These are phyloP conservation scores for Friedmanniomyces simplex DNA, from an alignment of 495 filamentous ascomycete genomes.

Conservation along the genomic window DNA sequence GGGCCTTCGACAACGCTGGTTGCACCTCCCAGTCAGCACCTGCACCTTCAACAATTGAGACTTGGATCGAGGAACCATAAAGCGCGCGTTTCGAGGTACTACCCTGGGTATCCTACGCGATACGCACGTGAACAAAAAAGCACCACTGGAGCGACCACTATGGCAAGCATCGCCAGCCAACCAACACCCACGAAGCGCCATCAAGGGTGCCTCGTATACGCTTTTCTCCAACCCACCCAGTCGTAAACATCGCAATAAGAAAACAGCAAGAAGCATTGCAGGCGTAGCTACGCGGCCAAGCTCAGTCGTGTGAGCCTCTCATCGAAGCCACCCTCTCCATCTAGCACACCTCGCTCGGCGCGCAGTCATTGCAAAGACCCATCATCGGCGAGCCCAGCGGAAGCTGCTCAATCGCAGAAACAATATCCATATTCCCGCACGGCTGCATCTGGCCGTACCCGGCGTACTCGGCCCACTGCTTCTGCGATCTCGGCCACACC, in stretches of 20 bases:
- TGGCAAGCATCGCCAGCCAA: not conserved
- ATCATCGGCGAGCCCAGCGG: not conserved
- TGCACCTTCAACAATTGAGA: not conserved
- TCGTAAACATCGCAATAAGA: not conserved
- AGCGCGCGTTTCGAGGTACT: not conserved
- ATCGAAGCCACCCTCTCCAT: too few relatives aligned
- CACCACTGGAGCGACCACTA: not conserved
- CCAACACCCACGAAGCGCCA: not conserved
- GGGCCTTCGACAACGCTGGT: too few relatives aligned
- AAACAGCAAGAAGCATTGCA: not conserved
- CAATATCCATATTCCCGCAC: constrained; percentile 8
- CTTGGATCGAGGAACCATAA: not conserved
- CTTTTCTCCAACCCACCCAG: not conserved
- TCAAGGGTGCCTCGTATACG: not conserved
- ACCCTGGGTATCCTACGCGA: not conserved
- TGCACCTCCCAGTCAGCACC: not conserved
- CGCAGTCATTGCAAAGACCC: constrained; percentile 1
- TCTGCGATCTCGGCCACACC: constrained; percentile 8
- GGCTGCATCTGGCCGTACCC: not conserved
- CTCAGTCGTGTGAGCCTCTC: not conserved
- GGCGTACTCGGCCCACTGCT: constrained; percentile 12
- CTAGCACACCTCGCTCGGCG: not conserved
- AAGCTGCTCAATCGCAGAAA: not conserved
- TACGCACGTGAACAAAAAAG: not conserved
- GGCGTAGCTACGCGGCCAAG: not conserved